These are phyloP conservation scores for Ogataea sp. DNA, from an alignment of 805 yeast genomes.

Conservation along the genomic window DNA sequence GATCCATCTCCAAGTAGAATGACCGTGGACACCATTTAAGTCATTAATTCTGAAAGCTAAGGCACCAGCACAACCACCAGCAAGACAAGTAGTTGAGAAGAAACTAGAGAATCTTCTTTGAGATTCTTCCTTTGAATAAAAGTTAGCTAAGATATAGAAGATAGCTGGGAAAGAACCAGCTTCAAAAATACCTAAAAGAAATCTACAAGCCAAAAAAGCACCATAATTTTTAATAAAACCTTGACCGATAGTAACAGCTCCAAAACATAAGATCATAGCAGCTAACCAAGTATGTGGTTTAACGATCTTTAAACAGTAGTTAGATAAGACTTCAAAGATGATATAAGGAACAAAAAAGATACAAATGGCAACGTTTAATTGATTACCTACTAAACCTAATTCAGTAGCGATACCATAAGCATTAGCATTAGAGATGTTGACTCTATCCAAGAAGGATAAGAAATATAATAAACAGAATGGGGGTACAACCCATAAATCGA, in stretches of 20 bases:
- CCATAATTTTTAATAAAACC: constrained; percentile 56
- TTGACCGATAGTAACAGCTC: constrained; percentile 55
- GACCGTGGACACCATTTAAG: constrained; percentile 37
- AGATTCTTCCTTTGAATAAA: constrained; percentile 56
- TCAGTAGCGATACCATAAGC: constrained; percentile 59
- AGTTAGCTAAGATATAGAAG: constrained; percentile 60
- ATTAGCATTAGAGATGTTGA: constrained; percentile 75
- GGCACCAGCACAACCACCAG: constrained; percentile 76
- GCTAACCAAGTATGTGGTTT: constrained; percentile 62
- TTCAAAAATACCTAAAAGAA: constrained; percentile 61
- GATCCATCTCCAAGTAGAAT: constrained; percentile 39
- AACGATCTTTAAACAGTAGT: constrained; percentile 48
- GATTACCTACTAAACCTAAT: constrained; percentile 44
- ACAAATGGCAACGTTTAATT: constrained; percentile 58
- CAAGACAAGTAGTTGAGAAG: constrained; percentile 63
- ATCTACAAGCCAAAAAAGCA: constrained; percentile 52
- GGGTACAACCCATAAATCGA: constrained; percentile 64
- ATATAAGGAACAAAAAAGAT: constrained; percentile 69
- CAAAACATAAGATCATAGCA: constrained; percentile 52
- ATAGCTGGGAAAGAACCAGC: constrained; percentile 71
- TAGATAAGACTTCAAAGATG: constrained; percentile 56
- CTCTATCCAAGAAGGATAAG: constrained; percentile 73
- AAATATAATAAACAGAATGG: constrained; percentile 71
- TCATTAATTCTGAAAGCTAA: constrained; percentile 58
- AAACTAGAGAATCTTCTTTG: constrained; percentile 64